Base-by-base conservation (phyloP, 108 stramenopile genomes). In the Stephanodiscus minutulus region DNA sequence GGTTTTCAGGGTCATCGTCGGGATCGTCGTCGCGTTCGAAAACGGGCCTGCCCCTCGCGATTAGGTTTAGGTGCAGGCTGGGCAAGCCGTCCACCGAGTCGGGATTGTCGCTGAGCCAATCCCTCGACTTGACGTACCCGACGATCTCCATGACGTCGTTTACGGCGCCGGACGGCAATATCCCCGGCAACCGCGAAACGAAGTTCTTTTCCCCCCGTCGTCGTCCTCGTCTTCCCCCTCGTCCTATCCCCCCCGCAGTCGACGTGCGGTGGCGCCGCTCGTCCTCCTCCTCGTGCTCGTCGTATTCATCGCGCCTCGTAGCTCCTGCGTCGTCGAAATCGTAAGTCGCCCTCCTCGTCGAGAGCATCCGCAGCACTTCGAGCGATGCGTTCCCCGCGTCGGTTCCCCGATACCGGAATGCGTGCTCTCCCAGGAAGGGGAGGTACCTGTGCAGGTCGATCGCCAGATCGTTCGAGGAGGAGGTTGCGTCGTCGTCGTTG, bases 31-130 rank as follows among this genome's bases (percentile, higher is more conserved):
- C 43, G 43, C 13, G 15, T 8, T 78, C 68, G 62, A 86, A 82
- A 8, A 86, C 11, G 7, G 84, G 84, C 58, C 39, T 76, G 18
- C 87, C 90, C 49, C 73, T 36, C 12, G 86, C 83, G 15, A 88
- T 73, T 9, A 91, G 53, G 71, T 91, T 91, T 31, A 91, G 61
- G 74, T 91, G 90, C 36, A 91, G 73, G n/a, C 82, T 83, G 13
- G 90, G 90, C 5, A 91, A 63, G 7, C 85, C 85, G 76, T 91
- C 90, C 13, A 91, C 90, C 20, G 82, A 83, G 53, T 91, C 90
- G 15, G 85, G 87, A 78, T 91, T 91, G 28, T 72, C 83, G 55
- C 87, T 88, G 10, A 87, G 60, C 86, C 84, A 87, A 56, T 69
- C 18, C 22, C 52, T 29, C 5, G 67, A 35, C 55, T 69, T 76